Percentiles rank a stretch among this genome's conserved stretches.
Conservation (phyloP, 768 basidiomycete species). For the Tylopilus sp. region DNA sequence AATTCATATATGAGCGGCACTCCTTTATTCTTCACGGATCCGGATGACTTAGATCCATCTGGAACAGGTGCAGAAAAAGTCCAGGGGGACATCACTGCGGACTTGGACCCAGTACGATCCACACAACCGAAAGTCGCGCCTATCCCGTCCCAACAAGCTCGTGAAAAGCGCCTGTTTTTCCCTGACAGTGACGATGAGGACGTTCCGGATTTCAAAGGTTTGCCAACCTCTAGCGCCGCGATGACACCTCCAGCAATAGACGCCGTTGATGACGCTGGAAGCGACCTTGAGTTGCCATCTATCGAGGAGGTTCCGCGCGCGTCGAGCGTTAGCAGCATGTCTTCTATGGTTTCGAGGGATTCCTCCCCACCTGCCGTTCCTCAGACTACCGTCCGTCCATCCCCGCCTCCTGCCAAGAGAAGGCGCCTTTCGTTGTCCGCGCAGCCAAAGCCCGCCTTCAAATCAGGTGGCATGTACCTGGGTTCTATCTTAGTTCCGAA, state of each 20-base stretch:
- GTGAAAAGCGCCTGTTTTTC: slow-evolving; percentile 38
- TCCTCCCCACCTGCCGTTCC: slow-evolving; percentile 31
- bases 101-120: background rate
- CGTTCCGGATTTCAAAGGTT: slow-evolving; percentile 13
- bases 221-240: background rate
- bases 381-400: slow-evolving; percentile 3
- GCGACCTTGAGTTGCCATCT: slow-evolving; percentile 35
- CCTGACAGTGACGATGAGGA: slow-evolving; percentile 45
- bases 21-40: slow-evolving; percentile 57
- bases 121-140: background rate
- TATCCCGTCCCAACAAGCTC: slow-evolving; percentile 11
- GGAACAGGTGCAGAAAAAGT: background rate
- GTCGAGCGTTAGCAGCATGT: slow-evolving; percentile 40
- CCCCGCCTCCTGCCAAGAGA: slow-evolving; percentile 47
- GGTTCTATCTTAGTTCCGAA: slow-evolving; percentile 68
- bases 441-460: slow-evolving; percentile 10
- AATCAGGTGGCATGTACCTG: slow-evolving; percentile 43
- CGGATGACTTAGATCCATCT: slow-evolving; percentile 45
- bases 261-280: slow-evolving; percentile 27
- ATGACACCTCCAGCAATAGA: slow-evolving; percentile 33
- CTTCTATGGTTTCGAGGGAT: slow-evolving; percentile 29
- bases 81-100: background rate
- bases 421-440: slow-evolving; percentile 42
- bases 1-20: slow-evolving; percentile 10
- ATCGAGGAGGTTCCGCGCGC: slow-evolving; percentile 35